phyloP scores from a whole-genome alignment of 352 stramenopile genomes.

The Globisporangium perplexum region DNA sequence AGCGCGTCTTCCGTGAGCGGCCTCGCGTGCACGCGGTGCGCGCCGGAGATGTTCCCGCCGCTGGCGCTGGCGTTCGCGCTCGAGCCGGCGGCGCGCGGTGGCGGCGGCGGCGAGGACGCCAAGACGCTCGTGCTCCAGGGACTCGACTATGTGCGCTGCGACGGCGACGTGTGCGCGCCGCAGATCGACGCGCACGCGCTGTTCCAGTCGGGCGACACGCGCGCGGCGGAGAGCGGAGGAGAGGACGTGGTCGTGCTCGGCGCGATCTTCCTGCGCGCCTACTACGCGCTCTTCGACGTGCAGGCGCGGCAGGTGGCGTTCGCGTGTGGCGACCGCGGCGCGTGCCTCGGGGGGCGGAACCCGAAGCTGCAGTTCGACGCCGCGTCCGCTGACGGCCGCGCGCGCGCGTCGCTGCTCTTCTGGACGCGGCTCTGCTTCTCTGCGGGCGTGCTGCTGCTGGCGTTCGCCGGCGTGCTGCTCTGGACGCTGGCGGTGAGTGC shows the following conservation, averaged over 20 bases:
- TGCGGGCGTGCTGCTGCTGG: no score
- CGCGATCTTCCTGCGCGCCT: conserved; percentile 31
- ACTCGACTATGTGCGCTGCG: conserved; percentile 32
- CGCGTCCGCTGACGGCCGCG: neutral
- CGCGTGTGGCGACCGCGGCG: conserved; percentile 15
- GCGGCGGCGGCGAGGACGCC: neutral
- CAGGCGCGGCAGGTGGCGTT: conserved; percentile 21
- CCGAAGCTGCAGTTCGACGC: no score
- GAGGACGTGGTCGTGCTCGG: conserved; percentile 22
- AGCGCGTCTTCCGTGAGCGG: conserved; percentile 5
- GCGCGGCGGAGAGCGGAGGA: no score
- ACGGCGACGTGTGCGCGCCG: conserved; percentile 21
- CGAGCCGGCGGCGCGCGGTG: no score
- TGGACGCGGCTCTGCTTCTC: no score
- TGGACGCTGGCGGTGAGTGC: no score
- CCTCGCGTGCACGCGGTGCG: conserved; percentile 21
- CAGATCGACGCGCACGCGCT: conserved; percentile 19
- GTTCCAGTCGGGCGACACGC: neutral
- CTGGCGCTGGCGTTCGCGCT: conserved; percentile 23
- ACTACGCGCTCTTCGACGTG: conserved; percentile 38
- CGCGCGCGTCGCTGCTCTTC: no score
- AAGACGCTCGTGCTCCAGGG: conserved; percentile 24
- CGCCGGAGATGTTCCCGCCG: conserved; percentile 24
- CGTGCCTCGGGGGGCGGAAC: neutral
- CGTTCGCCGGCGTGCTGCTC: no score